These are phyloP conservation scores for Trichoderma polysporum DNA, from an alignment of 2,329 filamentous ascomycete species.

Conservation along the genomic window DNA sequence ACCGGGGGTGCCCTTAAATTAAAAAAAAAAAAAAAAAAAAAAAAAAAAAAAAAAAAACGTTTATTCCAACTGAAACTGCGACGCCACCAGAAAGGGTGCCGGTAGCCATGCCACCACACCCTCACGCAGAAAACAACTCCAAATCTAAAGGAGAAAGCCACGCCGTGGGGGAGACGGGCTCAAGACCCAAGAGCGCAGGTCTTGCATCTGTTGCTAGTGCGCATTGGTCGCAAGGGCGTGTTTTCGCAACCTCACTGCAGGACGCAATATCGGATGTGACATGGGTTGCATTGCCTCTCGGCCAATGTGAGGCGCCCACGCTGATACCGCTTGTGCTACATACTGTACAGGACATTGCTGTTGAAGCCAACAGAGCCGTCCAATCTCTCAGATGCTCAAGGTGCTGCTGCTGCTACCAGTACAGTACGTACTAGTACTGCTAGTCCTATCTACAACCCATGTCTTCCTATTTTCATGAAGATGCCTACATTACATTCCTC, in stretches of 20 bases:
- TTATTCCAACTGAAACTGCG: background rate
- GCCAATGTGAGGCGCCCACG: background rate
- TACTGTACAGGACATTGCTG: background rate
- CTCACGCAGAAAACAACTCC: background rate
- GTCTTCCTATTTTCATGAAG: background rate
- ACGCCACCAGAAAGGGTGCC: background rate
- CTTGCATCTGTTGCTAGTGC: background rate
- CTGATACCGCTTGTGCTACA: background rate
- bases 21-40: too few species aligned
- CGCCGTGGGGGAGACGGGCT: background rate
- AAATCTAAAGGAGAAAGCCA: background rate
- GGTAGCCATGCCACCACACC: conserved; percentile 4
- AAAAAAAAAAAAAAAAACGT: too few species aligned
- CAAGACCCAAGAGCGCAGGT: background rate
- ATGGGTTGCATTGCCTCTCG: conserved; percentile 6
- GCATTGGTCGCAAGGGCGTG: conserved; percentile 1
- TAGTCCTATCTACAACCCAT: background rate
- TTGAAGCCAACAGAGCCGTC: conserved; percentile 7
- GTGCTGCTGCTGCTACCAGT: background rate
- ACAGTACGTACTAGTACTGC: background rate
- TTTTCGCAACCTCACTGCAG: conserved; percentile 1
- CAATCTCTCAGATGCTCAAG: background rate
- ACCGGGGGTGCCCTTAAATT: too few species aligned
- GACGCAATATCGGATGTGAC: conserved; percentile 10
- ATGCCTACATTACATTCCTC: too few species aligned